A percentile compares a stretch with the other conserved stretches of the same genome.
phyloP scores from a whole-genome alignment of 306 rosid species.

The Trichosanthes cucumerina region DNA sequence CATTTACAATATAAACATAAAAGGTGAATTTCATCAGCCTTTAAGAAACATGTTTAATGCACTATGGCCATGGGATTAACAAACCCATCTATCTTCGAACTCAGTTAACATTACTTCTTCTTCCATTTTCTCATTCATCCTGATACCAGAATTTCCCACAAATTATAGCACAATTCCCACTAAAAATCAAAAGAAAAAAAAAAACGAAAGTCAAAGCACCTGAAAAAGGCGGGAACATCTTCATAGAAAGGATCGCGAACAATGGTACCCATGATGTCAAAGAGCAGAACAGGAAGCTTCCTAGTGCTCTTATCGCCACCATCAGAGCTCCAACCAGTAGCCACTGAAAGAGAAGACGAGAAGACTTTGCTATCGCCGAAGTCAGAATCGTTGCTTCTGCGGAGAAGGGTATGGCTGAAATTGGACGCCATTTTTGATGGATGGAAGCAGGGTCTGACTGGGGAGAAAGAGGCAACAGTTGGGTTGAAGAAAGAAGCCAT shows the following conservation, averaged over 20 bases:
- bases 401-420: conserved; percentile 1
- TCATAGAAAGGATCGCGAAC: conserved; percentile 92
- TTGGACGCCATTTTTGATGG: conserved; percentile 5
- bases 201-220: conserved; percentile 20
- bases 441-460: background rate
- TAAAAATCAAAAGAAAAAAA: background rate
- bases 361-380: background rate
- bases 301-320: background rate
- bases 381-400: background rate
- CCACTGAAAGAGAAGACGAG: conserved; percentile 9
- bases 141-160: background rate
- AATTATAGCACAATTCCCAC: background rate
- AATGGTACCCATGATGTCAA: conserved; percentile 86
- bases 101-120: background rate
- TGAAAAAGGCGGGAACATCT: conserved; percentile 78
- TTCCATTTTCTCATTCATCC: background rate
- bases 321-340: background rate
- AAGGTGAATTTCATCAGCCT: background rate
- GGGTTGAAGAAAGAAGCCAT: conserved; percentile 9
- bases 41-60: background rate
- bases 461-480: background rate
- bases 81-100: background rate
- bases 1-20: background rate
- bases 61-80: background rate
- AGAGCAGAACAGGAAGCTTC: conserved; percentile 74